These are phyloP conservation scores for Starmerella roubikii DNA, from an alignment of 805 yeast genomes.

Conservation along the genomic window DNA sequence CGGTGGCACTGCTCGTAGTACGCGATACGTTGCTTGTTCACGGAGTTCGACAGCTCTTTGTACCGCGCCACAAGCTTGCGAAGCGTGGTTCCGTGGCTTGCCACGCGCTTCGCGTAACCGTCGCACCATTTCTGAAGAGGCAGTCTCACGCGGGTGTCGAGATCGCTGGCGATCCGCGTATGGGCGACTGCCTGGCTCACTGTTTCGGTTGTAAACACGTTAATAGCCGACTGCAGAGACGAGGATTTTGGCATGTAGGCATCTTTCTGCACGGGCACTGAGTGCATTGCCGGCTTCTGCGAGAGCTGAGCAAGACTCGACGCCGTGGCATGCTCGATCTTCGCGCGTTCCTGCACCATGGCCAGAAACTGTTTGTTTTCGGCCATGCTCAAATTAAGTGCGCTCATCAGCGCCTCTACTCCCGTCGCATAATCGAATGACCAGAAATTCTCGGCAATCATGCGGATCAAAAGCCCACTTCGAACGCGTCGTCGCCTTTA, in stretches of 20 bases:
- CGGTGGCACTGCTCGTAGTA: constrained; percentile 61
- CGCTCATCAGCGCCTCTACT: constrained; percentile 25
- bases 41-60: constrained; percentile 33
- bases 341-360: constrained; percentile 49
- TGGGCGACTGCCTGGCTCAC: constrained; percentile 42
- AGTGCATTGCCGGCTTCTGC: constrained; percentile 25
- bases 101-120: constrained; percentile 52
- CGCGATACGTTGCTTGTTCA: constrained; percentile 37
- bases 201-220: constrained; percentile 39
- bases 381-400: constrained; percentile 37
- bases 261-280: constrained; percentile 1
- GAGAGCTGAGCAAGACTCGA: constrained; percentile 35
- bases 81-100: constrained; percentile 40
- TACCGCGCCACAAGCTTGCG: constrained; percentile 37
- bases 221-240: constrained; percentile 24
- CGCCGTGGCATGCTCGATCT: constrained; percentile 53
- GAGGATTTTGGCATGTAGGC: constrained; percentile 11
- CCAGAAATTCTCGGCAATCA: constrained; percentile 25
- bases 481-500: too few relatives aligned
- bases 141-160: constrained; percentile 41
- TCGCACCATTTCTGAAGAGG: constrained; percentile 61
- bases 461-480: too few relatives aligned
- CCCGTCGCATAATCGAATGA: constrained; percentile 27
- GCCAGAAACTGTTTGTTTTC: constrained; percentile 56
- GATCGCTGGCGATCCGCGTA: constrained; percentile 42